Percentiles rank a stretch among this genome's conserved stretches.
phyloP scores from a whole-genome alignment of 1,139 yeast genomes.

The Nematodospora anomalae region DNA sequence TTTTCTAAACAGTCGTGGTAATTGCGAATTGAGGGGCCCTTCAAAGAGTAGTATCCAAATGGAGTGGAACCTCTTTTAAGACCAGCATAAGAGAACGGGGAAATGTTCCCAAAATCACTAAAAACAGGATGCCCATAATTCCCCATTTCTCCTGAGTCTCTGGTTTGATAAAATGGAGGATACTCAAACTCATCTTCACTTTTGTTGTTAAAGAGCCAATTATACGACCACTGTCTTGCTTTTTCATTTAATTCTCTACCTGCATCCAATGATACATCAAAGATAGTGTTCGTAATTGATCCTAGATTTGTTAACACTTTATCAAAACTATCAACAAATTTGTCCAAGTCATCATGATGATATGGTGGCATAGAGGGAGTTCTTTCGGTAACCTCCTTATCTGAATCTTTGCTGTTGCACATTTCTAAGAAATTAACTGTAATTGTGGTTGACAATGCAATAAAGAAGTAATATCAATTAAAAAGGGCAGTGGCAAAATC shows the following conservation, averaged over 20 bases:
- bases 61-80: conserved; percentile 28
- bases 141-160: conserved; percentile 9
- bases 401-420: not conserved
- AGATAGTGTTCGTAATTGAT: conserved; percentile 13
- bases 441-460: too few relatives aligned
- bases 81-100: conserved; percentile 13
- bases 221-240: conserved; percentile 22
- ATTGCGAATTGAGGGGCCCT: conserved; percentile 60
- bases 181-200: conserved; percentile 9
- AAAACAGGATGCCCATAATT: conserved; percentile 7
- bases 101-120: conserved; percentile 11
- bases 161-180: conserved; percentile 15
- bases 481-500: too few relatives aligned
- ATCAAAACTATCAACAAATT: conserved; percentile 20
- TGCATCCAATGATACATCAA: conserved; percentile 26
- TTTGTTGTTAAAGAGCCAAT: conserved; percentile 18
- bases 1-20: conserved; percentile 63
- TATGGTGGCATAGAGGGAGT: not conserved
- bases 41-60: conserved; percentile 55
- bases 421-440: too few relatives aligned
- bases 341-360: conserved; percentile 18
- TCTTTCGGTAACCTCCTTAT: not conserved
- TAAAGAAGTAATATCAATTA: too few relatives aligned
- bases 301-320: conserved; percentile 18
- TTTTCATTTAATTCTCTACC: conserved; percentile 24